Percentiles rank a stretch among this genome's conserved stretches.
These are phyloP conservation scores for Pseudogymnoascus sp. DNA, from an alignment of 2,329 filamentous ascomycete genomes.

Conservation along the genomic window DNA sequence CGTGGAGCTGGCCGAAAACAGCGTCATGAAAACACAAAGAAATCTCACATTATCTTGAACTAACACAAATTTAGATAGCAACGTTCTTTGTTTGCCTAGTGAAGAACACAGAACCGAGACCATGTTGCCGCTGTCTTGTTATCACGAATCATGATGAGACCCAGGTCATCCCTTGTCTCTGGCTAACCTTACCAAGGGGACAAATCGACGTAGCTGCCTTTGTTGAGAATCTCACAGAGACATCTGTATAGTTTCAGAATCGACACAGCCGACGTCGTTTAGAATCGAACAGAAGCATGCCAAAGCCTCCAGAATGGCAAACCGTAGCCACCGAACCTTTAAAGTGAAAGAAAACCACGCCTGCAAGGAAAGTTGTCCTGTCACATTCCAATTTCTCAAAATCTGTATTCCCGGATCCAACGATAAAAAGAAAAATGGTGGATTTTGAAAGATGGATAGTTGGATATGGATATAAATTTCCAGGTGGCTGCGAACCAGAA, in stretches of 20 bases:
- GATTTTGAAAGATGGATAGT: background rate
- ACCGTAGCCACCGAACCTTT: background rate
- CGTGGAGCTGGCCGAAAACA: background rate
- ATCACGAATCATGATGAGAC: background rate
- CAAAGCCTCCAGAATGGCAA: background rate
- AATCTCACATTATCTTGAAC: background rate
- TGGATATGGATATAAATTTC: background rate
- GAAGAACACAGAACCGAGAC: background rate
- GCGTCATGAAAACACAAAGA: background rate
- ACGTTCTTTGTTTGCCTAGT: background rate
- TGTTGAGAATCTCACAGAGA: background rate
- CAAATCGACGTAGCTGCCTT: background rate
- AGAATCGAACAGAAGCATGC: background rate
- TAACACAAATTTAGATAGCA: background rate
- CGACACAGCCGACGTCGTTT: background rate
- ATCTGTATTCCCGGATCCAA: background rate
- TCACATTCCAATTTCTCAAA: background rate
- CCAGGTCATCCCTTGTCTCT: background rate
- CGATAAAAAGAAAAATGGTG: background rate
- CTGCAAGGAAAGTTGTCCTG: background rate
- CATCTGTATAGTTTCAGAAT: background rate
- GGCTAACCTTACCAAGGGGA: background rate
- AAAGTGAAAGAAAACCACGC: background rate
- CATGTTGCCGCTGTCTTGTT: background rate
- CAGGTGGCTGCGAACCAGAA: background rate